These are phyloP conservation scores for Rosellinia necatrix DNA, from an alignment of 2,329 filamentous ascomycete genomes.

Conservation along the genomic window DNA sequence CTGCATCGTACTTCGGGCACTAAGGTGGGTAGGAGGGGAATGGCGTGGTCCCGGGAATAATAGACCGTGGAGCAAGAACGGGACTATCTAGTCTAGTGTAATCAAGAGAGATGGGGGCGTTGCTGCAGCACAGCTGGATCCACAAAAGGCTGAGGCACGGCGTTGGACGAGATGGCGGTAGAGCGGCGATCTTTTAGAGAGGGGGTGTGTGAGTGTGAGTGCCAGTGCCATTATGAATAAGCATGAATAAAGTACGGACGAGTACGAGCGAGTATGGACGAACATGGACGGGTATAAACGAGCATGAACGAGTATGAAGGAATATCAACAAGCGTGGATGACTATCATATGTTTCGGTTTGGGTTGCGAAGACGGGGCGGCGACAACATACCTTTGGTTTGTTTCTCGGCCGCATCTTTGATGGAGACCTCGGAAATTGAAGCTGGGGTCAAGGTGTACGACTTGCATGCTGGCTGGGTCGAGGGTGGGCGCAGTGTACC, in stretches of 20 bases:
- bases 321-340: background rate
- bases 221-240: background rate
- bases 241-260: background rate
- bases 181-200: slow-evolving; percentile 31
- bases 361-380: background rate
- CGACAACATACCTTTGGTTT: slow-evolving; percentile 28
- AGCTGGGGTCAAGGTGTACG: slow-evolving; percentile 35
- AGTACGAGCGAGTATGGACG: too few species aligned
- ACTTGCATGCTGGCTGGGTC: slow-evolving; percentile 29
- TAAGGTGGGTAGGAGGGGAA: background rate
- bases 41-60: background rate
- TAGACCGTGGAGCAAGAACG: slow-evolving; percentile 2
- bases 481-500: slow-evolving; percentile 32
- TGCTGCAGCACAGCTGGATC: slow-evolving; percentile 39
- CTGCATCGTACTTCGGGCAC: background rate
- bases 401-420: slow-evolving; percentile 25
- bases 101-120: slow-evolving; percentile 16
- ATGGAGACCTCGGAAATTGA: slow-evolving; percentile 34
- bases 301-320: background rate
- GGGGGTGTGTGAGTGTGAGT: background rate
- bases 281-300: background rate
- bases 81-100: background rate
- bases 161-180: slow-evolving; percentile 36
- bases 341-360: slow-evolving; percentile 4
- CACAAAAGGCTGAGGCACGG: slow-evolving; percentile 42